These are phyloP conservation scores for Nicotiana knightiana DNA, from an alignment of 257 asterid genomes.

Conservation along the genomic window DNA sequence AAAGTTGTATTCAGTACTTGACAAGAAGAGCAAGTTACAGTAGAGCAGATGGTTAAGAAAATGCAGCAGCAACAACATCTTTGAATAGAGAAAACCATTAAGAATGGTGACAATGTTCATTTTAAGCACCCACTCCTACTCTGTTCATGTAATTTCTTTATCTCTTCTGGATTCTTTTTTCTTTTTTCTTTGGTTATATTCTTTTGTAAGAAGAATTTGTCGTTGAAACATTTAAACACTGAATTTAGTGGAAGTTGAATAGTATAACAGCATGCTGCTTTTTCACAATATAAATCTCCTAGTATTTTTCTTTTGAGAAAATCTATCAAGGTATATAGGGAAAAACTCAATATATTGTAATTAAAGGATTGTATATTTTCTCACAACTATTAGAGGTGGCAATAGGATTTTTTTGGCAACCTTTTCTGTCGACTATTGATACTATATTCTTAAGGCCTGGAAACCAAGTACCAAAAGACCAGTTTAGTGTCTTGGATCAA, in stretches of 20 bases:
- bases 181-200: slow-evolving; percentile 20
- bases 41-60: background rate
- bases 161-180: slow-evolving; percentile 24
- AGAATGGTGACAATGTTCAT: slow-evolving; percentile 29
- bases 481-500: background rate
- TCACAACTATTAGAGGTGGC: background rate
- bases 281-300: background rate
- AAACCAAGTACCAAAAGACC: background rate
- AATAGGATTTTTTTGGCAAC: background rate
- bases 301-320: background rate
- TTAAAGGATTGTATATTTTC: background rate
- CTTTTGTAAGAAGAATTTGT: slow-evolving; percentile 39
- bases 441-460: background rate
- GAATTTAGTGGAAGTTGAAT: slow-evolving; percentile 18
- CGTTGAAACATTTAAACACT: slow-evolving; percentile 10
- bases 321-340: background rate
- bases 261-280: slow-evolving; percentile 8
- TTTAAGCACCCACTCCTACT: slow-evolving; percentile 6
- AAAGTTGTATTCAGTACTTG: background rate
- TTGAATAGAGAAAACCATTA: background rate
- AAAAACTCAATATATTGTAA: background rate
- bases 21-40: background rate
- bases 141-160: slow-evolving; percentile 8
- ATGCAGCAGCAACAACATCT: background rate
- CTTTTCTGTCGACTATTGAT: background rate